Base-by-base conservation (phyloP, 305 asterid species). In the Fraxinus nigra region DNA sequence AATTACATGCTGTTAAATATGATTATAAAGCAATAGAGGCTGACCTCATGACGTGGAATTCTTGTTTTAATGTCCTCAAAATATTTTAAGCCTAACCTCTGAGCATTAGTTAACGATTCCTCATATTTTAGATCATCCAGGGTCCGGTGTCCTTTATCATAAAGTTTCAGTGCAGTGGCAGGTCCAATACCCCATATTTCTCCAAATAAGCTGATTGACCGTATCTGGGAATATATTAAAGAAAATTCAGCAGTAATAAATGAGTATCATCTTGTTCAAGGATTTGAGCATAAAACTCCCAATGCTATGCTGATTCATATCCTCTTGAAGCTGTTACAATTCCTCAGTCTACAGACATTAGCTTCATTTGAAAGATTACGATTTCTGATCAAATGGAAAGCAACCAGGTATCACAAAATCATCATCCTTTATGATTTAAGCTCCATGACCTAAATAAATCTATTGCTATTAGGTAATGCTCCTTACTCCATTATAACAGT, bases 161-260 rank as follows among this genome's bases (percentile, higher is more conserved):
- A 96, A 83, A 93, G 95, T 84, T 96, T 96, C 89, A 87, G 79
- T 32, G 98, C 97, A 81, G 97, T 93, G 74, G 94, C 91, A 61
- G 98, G 98, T 84, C 99, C 99, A 63, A 96, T 80, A 61, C 98
- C 99, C 99, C 99, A 96, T 76, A 96, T 92, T 86, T 96, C 98
- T 87, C 97, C 99, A 89, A 96, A 94, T 86, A 94, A 90, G 88
- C 94, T 92, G 87, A 94, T 91, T 24, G 99, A 85, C 84, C 84
- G 91, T 28, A 92, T 95, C 99, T 96, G 91, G 81, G 75, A n/a
- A 82, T 46, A 34, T 75, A 46, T 72, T 30, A 77, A 54, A 79
- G 77, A 78, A 81, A 80, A 81, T 56, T 76, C 69, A 77, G 79
- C 78, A 70, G 38, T 54, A 28, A 75, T 32, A 69, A 76, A 67